Evolutionary conservation across 495 filamentous ascomycete genomes (phyloP), one percentile per base, ranked within the genome.

Genomic region (Xylaria flabelliformis): DNA sequence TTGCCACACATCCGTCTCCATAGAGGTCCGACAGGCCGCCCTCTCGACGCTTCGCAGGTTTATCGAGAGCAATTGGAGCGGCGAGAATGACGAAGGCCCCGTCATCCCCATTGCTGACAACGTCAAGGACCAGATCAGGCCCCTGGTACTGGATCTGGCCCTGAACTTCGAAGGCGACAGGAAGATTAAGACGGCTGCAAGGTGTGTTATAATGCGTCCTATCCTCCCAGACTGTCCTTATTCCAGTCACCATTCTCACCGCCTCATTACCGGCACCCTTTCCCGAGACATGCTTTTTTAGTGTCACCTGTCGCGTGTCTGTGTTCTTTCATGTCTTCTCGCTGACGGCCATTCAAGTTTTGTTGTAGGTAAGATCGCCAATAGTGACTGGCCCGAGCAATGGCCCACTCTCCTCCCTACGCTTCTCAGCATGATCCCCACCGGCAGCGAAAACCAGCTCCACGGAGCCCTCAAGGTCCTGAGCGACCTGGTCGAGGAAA

Each of bases 291-390:
- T 64, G 29, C 29, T 10, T 69, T 29, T 59, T 32, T 5, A 24
- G 41, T 34, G n/a, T 10, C n/a, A 44, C 42, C n/a, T 39, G n/a
- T 64, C 19, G 46, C 58, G 58, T 19, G 17, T 9, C 0, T 42
- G 0, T 41, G 13, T 21, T 41, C 24, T 21, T 46, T 24, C 9
- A 5, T 19, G 66, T 32, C 13, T 56, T 51, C 4, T 48, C 32
- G 13, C 58, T 70, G n/a, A 70, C 42, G 17, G 19, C 24, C 29
- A 13, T 24, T 56, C 32, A 72, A 89, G 95, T 79, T 92, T 91
- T 77, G 93, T 92, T n/a, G 93, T 98, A 66, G 94, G 93, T 85
- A 98, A 98, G 84, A 97, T 99, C 73, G 96, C 97, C 65, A 91
- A 90, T 70, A 88, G 90, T 76, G 96, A 99, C 83, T 99, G 95